These are phyloP conservation scores for Boletus semigastroideus DNA, from an alignment of 1,284 basidiomycete genomes.

Conservation along the genomic window DNA sequence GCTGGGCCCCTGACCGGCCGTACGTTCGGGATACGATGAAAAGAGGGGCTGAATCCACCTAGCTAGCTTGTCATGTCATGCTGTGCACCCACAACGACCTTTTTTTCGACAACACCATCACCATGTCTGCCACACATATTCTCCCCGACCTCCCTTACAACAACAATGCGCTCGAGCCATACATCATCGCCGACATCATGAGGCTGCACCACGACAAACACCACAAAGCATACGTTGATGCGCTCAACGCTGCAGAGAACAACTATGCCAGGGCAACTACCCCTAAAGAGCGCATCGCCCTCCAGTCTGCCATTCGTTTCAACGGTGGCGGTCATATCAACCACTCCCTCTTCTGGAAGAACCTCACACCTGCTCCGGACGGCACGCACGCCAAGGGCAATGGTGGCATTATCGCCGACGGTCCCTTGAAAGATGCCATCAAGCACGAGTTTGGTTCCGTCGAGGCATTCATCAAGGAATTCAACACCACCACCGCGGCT, in stretches of 20 bases:
- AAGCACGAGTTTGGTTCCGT: conserved; percentile 66
- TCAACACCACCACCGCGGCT: conserved; percentile 73
- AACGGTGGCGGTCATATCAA: conserved; percentile 81
- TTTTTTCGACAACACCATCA: neutral
- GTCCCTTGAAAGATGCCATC: conserved; percentile 73
- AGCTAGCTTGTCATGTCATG: conserved; percentile 22
- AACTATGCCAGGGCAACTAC: conserved; percentile 63
- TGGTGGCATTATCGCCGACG: conserved; percentile 68
- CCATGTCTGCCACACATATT: conserved; percentile 44
- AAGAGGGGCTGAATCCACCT: conserved; percentile 11
- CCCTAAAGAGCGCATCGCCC: conserved; percentile 79
- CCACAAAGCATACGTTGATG: conserved; percentile 79
- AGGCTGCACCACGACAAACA: conserved; percentile 87
- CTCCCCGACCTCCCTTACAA: conserved; percentile 86
- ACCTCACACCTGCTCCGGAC: conserved; percentile 61
- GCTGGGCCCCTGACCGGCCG: conserved; percentile 21
- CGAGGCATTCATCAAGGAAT: conserved; percentile 67
- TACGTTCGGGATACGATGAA: conserved; percentile 31
- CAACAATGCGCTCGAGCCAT: conserved; percentile 88
- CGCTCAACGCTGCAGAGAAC: conserved; percentile 76
- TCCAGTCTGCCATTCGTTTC: conserved; percentile 72
- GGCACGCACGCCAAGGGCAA: conserved; percentile 49
- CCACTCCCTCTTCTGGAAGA: conserved; percentile 95
- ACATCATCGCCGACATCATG: conserved; percentile 83
- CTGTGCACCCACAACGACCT: conserved; percentile 10